phyloP scores from a whole-genome alignment of 2,329 filamentous ascomycete species.

The Diaporthe batatas region DNA sequence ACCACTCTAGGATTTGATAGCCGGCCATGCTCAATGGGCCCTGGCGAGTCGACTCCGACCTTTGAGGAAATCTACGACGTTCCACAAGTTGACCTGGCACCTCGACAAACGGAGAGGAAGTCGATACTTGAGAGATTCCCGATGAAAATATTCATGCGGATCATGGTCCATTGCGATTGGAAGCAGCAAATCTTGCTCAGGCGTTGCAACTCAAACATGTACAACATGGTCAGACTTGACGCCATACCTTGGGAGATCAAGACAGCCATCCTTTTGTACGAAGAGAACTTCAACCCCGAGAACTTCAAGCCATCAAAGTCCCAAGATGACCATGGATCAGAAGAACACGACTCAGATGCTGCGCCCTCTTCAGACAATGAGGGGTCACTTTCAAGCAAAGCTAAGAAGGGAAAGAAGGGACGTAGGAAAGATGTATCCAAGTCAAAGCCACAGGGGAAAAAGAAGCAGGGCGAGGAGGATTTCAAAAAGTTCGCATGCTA shows the following conservation, averaged over 20 bases:
- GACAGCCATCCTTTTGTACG: conserved; percentile 31
- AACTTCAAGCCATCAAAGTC: conserved; percentile 32
- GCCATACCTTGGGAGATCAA: conserved; percentile 38
- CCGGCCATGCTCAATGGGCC: conserved; percentile 1
- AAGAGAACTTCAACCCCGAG: conserved; percentile 33
- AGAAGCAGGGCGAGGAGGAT: conserved; percentile 13
- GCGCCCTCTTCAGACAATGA: neutral
- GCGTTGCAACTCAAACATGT: conserved; percentile 35
- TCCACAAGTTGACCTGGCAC: conserved; percentile 13
- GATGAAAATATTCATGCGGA: conserved; percentile 38
- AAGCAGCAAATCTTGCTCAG: conserved; percentile 36
- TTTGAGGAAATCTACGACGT: conserved; percentile 36
- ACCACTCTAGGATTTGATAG: conserved; percentile 20
- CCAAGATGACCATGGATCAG: neutral
- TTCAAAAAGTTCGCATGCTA: conserved; percentile 36
- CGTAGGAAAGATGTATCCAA: neutral
- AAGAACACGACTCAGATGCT: neutral
- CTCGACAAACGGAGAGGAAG: neutral
- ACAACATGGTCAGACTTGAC: conserved; percentile 34
- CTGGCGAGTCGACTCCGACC: conserved; percentile 5
- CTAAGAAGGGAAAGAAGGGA: neutral
- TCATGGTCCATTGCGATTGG: conserved; percentile 38
- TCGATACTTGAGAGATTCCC: conserved; percentile 38
- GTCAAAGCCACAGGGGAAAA: neutral
- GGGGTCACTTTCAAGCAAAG: neutral